Base-by-base conservation (phyloP, 1,139 yeast genomes). In the Pichia sp. region DNA sequence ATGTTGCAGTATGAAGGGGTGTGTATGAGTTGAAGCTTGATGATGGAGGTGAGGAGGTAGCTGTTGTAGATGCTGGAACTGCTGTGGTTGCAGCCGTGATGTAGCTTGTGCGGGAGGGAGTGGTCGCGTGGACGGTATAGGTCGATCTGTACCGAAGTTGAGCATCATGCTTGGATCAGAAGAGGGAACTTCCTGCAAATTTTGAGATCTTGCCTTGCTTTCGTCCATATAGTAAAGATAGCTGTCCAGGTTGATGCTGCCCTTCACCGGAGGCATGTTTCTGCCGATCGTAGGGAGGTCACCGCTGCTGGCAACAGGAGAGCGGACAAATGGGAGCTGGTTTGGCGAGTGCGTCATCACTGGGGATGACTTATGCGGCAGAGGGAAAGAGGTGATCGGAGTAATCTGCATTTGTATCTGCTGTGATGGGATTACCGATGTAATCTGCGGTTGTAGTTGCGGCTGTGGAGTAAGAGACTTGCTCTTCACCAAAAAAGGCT, bases 361-460 rank as follows among this genome's bases (percentile, higher is more conserved):
- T 34, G 37, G 21, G 18, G 37, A 16, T 13, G 37, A 34, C 19
- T 34, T 34, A 16, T 16, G 19, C 23, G 25, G 22, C 42, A 16
- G 18, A 8, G 12, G 30, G 23, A 22, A 25, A 23, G 23, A 18
- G 39, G 21, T n/a, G 22, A 18, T 21, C 7, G 49, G 9, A 26
- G 18, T 25, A 19, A 10, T 4, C 18, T 34, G 37, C 37, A 44
- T 45, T 18, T 46, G 52, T 19, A 22, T n/a, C n/a, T n/a, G 50
- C 21, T 51, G 50, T 31, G 42, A 49, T 2, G 6, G 48, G 13
- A 19, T 31, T 13, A 31, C 36, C 2, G 34, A 50, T 34, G n/a
- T n/a, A n/a, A n/a, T n/a, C n/a, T 48, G 54, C 9, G 19, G n/a
- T 21, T 31, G 40, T 8, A 36, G 46, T 25, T 50, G 52, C 12